Evolutionary conservation across 768 basidiomycete genomes (phyloP), one percentile per base, ranked within the genome.

Genomic region (Amanita molliuscula): DNA sequence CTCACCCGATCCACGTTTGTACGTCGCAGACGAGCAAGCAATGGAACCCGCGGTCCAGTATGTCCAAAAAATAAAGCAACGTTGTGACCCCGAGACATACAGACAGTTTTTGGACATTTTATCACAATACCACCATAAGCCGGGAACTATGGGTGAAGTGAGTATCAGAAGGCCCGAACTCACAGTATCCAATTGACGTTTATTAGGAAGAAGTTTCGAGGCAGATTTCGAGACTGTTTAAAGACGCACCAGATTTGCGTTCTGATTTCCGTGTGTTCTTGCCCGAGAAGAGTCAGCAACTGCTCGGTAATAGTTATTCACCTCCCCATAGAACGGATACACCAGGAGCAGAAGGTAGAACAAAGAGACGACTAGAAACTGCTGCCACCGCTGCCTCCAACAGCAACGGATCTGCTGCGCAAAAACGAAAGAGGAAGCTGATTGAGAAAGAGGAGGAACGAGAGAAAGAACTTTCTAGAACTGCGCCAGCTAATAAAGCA

Each of bases 41-140:
- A 78, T 86, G 36, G 79, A 82, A 56, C 83, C 81, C 15, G 96
- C 96, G 0, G 84, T 98, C 50, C 82, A 90, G 58, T 98, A 95
- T 57, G 92, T 99, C 28, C 92, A 94, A 67, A 92, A 92, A 68
- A 96, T 98, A 66, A 97, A 96, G 65, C 84, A 86, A 52, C 82
- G 92, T 13, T 96, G 90, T 65, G 88, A 95, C 54, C 78, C 89
- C 0, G 90, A 92, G 13, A 92, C 87, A 4, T 91, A 90, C 56
- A 77, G 78, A 48, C 77, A 81, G 56, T 91, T 91, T 59, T 65
- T 90, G 21, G 84, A 86, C 57, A 83, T 90, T 47, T 66, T 92
- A 2, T 78, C 81, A 6, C 69, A 75, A 37, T 80, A 82, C 60
- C 77, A 83, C 48, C 69, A 77, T 54, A 69, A 73, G 56, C 68